These are phyloP conservation scores for Microascus cirrosus DNA, from an alignment of 2,329 filamentous ascomycete genomes.

Conservation along the genomic window DNA sequence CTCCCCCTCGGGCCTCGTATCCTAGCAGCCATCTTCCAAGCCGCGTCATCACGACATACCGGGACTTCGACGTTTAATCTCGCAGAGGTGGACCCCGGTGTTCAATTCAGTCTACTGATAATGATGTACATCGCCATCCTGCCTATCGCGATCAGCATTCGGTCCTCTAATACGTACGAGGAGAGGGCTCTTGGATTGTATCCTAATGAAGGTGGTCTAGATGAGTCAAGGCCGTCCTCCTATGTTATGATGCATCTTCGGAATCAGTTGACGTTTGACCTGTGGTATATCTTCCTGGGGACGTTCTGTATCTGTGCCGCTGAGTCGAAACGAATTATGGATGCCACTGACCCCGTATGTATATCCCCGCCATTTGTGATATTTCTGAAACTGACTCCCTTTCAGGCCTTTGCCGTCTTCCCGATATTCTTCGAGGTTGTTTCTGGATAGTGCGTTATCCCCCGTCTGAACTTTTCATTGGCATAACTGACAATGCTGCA, in stretches of 20 bases:
- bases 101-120: constrained; percentile 87
- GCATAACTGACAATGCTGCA: not conserved
- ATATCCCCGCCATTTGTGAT: not conserved
- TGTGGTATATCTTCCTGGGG: constrained; percentile 94
- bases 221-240: constrained; percentile 49
- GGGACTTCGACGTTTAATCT: constrained; percentile 79
- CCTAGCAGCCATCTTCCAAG: constrained; percentile 82
- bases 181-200: constrained; percentile 77
- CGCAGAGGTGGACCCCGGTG: constrained; percentile 69
- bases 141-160: constrained; percentile 89
- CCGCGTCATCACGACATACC: constrained; percentile 78
- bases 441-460: constrained; percentile 51
- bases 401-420: constrained; percentile 55
- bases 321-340: constrained; percentile 63
- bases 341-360: constrained; percentile 7
- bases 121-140: constrained; percentile 99
- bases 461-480: not conserved
- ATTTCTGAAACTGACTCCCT: not conserved
- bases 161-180: constrained; percentile 92
- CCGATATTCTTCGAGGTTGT: constrained; percentile 73
- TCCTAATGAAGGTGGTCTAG: constrained; percentile 30
- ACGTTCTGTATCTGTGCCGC: constrained; percentile 87
- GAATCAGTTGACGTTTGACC: constrained; percentile 85
- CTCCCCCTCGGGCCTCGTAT: constrained; percentile 66
- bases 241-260: constrained; percentile 89